Base-by-base conservation (phyloP, 2,329 filamentous ascomycete genomes). In the Rosellinia necatrix region DNA sequence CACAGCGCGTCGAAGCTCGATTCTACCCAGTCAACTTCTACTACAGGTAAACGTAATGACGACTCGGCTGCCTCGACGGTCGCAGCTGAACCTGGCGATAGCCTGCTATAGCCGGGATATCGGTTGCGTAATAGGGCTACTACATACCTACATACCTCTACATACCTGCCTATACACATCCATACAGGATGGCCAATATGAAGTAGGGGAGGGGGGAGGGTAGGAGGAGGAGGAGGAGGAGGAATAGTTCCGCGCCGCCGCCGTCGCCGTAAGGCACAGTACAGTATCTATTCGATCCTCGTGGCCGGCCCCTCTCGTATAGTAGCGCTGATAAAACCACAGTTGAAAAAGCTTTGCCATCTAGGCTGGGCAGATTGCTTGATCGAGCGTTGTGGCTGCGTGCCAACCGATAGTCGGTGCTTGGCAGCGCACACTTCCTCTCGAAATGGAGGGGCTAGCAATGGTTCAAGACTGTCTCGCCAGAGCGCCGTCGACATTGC, bases 21-120 rank as follows among this genome's bases (percentile, higher is more conserved):
- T 15, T 38, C 42, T 37, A 15, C 15, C 12, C 21, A 19, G 30
- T 4, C 27, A 43, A 30, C 24, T 57, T 53, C 54, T 30, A 43
- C 10, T 37, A 48, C 32, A 49, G 49, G 54, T 17, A 44, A 43
- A 19, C 37, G 37, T 34, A 48, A 29, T 53, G 37, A 57, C 54
- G 54, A 49, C 32, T 25, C 30, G 43, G 35, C 17, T 22, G 37
- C 48, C 32, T 29, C 15, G 24, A 49, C 15, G 25, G n/a, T n/a
- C n/a, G n/a, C n/a, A n/a, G n/a, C n/a, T n/a, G n/a, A n/a, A n/a
- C n/a, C n/a, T n/a, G n/a, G n/a, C n/a, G n/a, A n/a, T n/a, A n/a
- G n/a, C n/a, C n/a, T n/a, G n/a, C 24, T 32, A 43, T 37, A 44
- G 3, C 5, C 15, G 22, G 12, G 27, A 34, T 35, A n/a, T 5